Conservation (phyloP, 768 basidiomycete genomes). For the Pseudohyphozyma bogoriensis region DNA sequence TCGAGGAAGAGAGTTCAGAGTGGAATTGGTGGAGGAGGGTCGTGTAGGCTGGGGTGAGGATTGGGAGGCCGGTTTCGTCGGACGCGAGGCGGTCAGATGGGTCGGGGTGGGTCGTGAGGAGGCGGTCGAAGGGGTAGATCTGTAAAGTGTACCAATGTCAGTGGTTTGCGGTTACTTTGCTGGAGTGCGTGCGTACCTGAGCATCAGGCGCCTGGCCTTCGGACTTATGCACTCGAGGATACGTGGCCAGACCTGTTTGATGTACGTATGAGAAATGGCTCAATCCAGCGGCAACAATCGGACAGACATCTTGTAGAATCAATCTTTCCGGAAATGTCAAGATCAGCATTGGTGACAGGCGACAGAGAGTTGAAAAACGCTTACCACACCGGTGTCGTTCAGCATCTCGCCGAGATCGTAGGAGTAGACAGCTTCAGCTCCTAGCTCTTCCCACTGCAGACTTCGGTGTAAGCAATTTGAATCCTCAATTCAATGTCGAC, state of each 20-base stretch:
- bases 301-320: background rate
- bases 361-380: background rate
- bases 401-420: background rate
- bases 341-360: background rate
- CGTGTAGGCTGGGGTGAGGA: constrained; percentile 17
- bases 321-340: background rate
- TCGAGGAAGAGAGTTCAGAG: constrained; percentile 11
- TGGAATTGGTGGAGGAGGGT: constrained; percentile 31
- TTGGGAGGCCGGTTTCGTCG: background rate
- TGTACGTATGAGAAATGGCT: too few relatives aligned
- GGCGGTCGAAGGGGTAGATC: constrained; percentile 28
- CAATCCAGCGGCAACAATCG: too few relatives aligned
- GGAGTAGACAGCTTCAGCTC: constrained; percentile 5
- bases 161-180: too few relatives aligned
- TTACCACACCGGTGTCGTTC: too few relatives aligned
- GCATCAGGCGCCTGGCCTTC: background rate
- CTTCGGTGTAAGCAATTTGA: too few relatives aligned
- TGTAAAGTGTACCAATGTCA: background rate
- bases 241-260: background rate
- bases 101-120: constrained; percentile 32
- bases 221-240: constrained; percentile 3
- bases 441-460: constrained; percentile 19
- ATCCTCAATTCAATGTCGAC: too few relatives aligned
- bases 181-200: background rate
- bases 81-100: background rate